These are phyloP conservation scores for Rhodotorula diobovata DNA, from an alignment of 768 basidiomycete genomes.

Conservation along the genomic window DNA sequence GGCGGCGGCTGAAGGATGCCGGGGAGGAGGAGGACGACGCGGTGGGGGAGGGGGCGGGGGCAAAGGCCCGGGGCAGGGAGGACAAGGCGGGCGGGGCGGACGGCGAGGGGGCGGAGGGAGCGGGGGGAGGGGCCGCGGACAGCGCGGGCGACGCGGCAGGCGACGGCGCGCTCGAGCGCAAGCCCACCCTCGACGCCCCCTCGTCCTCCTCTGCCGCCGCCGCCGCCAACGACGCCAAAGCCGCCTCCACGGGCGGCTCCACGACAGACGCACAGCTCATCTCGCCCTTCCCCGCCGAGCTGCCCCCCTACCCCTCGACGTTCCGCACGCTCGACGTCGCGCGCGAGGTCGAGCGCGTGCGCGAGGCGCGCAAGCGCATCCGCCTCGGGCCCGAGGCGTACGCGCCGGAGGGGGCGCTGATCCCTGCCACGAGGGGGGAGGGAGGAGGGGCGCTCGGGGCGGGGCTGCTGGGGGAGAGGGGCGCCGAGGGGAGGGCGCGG, in stretches of 20 bases:
- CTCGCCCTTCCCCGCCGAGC: conserved; percentile 64
- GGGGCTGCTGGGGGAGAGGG: conserved; percentile 49
- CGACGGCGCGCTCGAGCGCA: no score
- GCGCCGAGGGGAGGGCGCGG: conserved; percentile 3
- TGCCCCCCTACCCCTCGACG: conserved; percentile 71
- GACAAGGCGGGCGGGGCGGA: conserved; percentile 1
- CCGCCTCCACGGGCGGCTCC: conserved; percentile 6
- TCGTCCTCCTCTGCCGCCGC: no score
- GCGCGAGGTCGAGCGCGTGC: conserved; percentile 79
- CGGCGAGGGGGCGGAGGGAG: conserved; percentile 12
- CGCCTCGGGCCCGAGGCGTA: conserved; percentile 65
- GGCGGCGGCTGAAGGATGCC: conserved; percentile 66
- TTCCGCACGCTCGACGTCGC: conserved; percentile 84
- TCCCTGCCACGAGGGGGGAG: conserved; percentile 41
- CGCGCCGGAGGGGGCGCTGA: conserved; percentile 18
- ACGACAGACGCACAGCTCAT: conserved; percentile 36
- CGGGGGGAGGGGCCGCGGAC: conserved; percentile 1
- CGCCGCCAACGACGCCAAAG: conserved; percentile 52
- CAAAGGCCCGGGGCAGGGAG: no score
- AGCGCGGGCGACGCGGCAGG: conserved; percentile 10
- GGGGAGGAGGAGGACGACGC: conserved; percentile 56
- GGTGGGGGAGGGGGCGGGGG: conserved; percentile 38
- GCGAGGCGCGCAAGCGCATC: conserved; percentile 88
- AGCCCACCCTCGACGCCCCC: no score
- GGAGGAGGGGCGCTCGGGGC: conserved; percentile 56